These are phyloP conservation scores for Rhytidhysteron rufulum DNA, from an alignment of 2,329 filamentous ascomycete species.

Conservation along the genomic window DNA sequence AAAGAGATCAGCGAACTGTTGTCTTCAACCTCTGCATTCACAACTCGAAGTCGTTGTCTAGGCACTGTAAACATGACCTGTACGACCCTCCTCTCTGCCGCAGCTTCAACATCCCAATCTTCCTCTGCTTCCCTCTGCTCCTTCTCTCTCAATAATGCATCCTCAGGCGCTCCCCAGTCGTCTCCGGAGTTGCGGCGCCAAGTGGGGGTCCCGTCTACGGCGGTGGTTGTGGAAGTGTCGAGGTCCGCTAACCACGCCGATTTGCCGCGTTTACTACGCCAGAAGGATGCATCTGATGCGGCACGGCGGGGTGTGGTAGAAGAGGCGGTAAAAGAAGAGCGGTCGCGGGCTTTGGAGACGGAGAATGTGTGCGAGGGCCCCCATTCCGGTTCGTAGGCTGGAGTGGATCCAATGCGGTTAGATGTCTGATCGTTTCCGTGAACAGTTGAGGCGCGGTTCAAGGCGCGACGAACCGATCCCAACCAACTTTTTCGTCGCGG, in stretches of 20 bases:
- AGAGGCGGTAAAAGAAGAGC: conserved; percentile 16
- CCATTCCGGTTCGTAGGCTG: conserved; percentile 21
- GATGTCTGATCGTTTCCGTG: conserved; percentile 23
- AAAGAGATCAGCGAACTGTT: conserved; percentile 23
- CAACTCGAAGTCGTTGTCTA: conserved; percentile 79
- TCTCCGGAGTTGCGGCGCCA: conserved; percentile 33
- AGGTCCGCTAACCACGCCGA: conserved; percentile 38
- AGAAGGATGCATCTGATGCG: conserved; percentile 42
- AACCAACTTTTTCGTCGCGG: conserved; percentile 34
- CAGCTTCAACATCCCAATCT: conserved; percentile 51
- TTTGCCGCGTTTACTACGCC: conserved; percentile 39
- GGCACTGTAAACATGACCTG: conserved; percentile 86
- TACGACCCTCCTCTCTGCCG: conserved; percentile 45
- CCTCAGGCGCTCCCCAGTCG: conserved; percentile 33
- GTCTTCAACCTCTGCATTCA: conserved; percentile 55
- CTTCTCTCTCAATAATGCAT: conserved; percentile 29
- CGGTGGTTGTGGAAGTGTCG: conserved; percentile 21
- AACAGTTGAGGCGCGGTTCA: conserved; percentile 24
- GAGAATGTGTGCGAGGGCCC: conserved; percentile 4
- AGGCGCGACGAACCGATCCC: conserved; percentile 32
- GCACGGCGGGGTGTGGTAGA: conserved; percentile 36
- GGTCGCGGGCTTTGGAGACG: conserved; percentile 6
- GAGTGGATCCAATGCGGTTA: conserved; percentile 20
- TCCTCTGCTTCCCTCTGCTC: conserved; percentile 35
- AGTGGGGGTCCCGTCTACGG: conserved; percentile 11